Base-by-base conservation (phyloP, 2,329 filamentous ascomycete species). In the Stachybotrys chartarum region DNA sequence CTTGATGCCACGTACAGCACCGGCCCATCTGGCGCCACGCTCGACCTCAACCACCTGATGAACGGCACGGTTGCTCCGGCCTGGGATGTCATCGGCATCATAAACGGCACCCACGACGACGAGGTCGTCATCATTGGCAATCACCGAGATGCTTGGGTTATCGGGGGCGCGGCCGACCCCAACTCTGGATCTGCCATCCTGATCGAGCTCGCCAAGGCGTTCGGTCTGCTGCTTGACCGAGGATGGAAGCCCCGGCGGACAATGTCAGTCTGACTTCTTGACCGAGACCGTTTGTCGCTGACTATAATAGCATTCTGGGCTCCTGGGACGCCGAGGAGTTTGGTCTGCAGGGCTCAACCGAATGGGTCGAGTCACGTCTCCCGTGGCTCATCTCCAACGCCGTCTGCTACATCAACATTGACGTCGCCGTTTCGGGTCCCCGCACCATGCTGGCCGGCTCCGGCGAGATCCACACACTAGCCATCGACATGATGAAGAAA, bases 101-200 rank as follows among this genome's bases (percentile, higher is more conserved):
- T 68, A 3, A 76, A 78, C 54, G 67, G 63, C 24, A 76, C 69
- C 1, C 70, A 73, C 50, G 68, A 73, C 0, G 61, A 66, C 39
- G 62, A 73, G 44, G 76, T 78, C 6, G 66, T 80, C 16, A 66
- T 81, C 31, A 69, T 81, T 30, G 78, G 78, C 4, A 80, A 81
- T 44, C 78, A 81, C 56, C 72, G 78, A 11, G 78, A 81, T 64
- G 78, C 78, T 0, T 81, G 78, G 78, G 77, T 80, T 10, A 68
- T 78, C 30, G 78, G 78, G 6, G 78, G 78, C 4, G 78, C 78
- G 1, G 75, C 74, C 0, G 78, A 81, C 53, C 78, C 78, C 1
- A 80, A 80, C 48, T 77, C 73, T 10, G 78, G 78, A 1, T 75
- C 72, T 3, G 75, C 77, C 1, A 70, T 79, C 3, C 64, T 81